phyloP scores from a whole-genome alignment of 352 stramenopile species.

The Phytophthora europaea region DNA sequence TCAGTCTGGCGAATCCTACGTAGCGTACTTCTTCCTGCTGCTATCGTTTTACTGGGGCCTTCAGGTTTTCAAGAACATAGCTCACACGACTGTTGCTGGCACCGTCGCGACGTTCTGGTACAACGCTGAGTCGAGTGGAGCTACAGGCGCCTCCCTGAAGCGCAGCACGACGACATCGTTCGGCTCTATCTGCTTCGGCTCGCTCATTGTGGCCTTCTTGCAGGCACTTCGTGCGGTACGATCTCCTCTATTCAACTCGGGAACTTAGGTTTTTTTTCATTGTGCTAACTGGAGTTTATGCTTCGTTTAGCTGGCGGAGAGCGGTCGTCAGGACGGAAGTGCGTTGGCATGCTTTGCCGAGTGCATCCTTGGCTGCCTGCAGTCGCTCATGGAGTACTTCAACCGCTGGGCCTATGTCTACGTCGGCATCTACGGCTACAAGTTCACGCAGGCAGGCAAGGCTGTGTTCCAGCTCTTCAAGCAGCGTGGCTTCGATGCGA shows the following conservation, averaged over 20 bases:
- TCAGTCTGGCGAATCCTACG: conserved; percentile 46
- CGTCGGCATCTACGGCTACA: conserved; percentile 95
- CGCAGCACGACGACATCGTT: conserved; percentile 93
- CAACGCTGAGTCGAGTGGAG: conserved; percentile 83
- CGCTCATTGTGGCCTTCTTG: conserved; percentile 94
- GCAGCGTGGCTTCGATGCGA: conserved; percentile 94
- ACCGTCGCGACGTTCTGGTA: conserved; percentile 98
- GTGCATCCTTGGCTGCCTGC: conserved; percentile 85
- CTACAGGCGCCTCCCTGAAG: conserved; percentile 86
- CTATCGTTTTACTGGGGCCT: conserved; percentile 96
- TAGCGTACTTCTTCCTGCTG: conserved; percentile 58
- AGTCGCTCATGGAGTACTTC: conserved; percentile 93
- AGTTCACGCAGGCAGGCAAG: conserved; percentile 94
- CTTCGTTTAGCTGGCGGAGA: conserved; percentile 67
- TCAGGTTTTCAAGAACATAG: conserved; percentile 93
- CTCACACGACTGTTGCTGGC: conserved; percentile 93
- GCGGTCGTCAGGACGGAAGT: conserved; percentile 74
- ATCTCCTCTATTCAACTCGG: neutral
- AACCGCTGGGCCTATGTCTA: conserved; percentile 97
- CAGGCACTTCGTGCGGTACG: conserved; percentile 86
- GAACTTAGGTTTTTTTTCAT: neutral
- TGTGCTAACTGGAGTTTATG: conserved; percentile 8
- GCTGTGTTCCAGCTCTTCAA: conserved; percentile 95
- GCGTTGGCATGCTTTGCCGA: conserved; percentile 82
- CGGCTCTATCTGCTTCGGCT: conserved; percentile 97